Base-by-base conservation (phyloP, 1,284 basidiomycete genomes). In the Ceratobasidium sp. region DNA sequence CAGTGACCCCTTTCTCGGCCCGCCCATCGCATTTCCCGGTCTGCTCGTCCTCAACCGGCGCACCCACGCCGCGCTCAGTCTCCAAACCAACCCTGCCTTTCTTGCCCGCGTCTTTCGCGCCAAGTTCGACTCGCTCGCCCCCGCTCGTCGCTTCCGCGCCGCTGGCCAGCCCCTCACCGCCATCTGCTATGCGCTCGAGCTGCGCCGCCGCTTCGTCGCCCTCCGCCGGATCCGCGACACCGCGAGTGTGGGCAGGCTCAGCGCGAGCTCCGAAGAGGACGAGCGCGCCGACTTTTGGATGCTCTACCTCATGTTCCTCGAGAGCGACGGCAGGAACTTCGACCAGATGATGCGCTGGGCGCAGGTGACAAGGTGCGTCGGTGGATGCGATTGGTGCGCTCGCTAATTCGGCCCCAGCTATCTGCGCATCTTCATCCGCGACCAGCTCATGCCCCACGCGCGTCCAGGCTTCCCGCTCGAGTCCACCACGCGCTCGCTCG, bases 261-360 rank as follows among this genome's bases (percentile, higher is more conserved):
- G 5, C 34, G 66, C 34, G 27, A 27, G 34, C 37, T 16, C 11
- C 66, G 66, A 69, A 14, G 66, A 56, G 8, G 49, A 74, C 31
- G 61, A 74, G n/a, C 73, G 53, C 7, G 76, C 79, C 13, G 83
- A 83, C 74, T 76, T 83, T 4, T 84, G 83, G 83, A 79, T 80
- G 29, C 74, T 83, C 0, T 84, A 82, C 64, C 72, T 84, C 34
- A 83, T 84, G 82, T 75, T 83, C 34, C 76, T 83, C 11, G 83
- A 84, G 77, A 83, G 83, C 79, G 83, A 84, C 64, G 81, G 81
- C 19, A 81, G 81, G 76, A 84, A 84, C 74, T 58, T 80, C 7
- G 61, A 77, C 1, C 81, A 82, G 71, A 77, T 84, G 14, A 48
- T 80, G 4, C 68, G 66, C 24, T 77, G 78, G 74, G 78, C 76